Evolutionary conservation across 106 monocot species (phyloP).

Genomic region (Allium sativum): DNA sequence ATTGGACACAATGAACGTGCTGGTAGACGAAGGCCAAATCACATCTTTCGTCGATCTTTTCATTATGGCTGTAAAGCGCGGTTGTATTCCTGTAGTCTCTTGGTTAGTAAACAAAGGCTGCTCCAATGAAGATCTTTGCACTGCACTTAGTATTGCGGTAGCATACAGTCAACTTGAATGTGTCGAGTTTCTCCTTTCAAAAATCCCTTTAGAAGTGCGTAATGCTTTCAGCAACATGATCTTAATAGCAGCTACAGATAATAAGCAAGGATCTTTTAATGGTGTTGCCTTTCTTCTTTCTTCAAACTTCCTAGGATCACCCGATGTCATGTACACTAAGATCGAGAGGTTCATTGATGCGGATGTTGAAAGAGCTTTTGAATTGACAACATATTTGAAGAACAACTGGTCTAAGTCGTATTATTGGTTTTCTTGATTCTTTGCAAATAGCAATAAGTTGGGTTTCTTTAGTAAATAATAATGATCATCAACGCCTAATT

Average conservation of each 20-base stretch:
- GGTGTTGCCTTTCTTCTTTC: conserved; percentile 75
- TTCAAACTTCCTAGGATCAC: conserved; percentile 65
- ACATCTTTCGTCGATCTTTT: conserved; percentile 71
- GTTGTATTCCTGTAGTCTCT: conserved; percentile 58
- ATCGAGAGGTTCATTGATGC: conserved; percentile 66
- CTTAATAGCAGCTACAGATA: conserved; percentile 60
- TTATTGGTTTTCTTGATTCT: too few species aligned
- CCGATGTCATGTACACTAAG: conserved; percentile 61
- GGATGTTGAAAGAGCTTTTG: not conserved
- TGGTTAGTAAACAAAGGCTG: conserved; percentile 84
- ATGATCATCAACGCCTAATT: too few species aligned
- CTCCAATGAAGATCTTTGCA: conserved; percentile 85
- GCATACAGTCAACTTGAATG: conserved; percentile 50
- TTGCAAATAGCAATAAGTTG: too few species aligned
- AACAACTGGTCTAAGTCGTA: conserved; percentile 80
- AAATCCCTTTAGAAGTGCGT: conserved; percentile 67
- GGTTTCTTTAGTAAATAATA: too few species aligned
- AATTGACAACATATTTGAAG: conserved; percentile 46
- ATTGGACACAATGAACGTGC: conserved; percentile 77
- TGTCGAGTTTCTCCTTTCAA: conserved; percentile 63
- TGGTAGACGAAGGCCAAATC: conserved; percentile 76
- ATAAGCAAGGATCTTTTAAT: conserved; percentile 40
- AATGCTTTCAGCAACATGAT: conserved; percentile 63
- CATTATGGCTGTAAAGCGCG: conserved; percentile 77
- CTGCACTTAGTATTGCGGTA: conserved; percentile 72